Conservation (phyloP, 345 rosid species). For the Moricandia moricandioides region DNA sequence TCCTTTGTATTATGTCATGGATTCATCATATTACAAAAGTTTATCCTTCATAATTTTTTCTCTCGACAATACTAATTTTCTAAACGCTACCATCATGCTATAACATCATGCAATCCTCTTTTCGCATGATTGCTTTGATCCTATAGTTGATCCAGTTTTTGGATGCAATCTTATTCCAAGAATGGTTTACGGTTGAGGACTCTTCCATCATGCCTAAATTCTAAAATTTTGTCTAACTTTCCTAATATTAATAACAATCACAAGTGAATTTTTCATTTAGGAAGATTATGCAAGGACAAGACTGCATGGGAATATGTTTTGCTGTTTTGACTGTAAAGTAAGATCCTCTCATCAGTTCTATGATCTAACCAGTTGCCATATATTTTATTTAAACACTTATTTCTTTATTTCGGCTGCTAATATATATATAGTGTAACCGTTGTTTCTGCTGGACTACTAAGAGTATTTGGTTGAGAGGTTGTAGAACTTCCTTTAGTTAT, state of each 20-base stretch:
- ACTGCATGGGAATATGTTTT: conserved; percentile 83
- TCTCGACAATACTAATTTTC: background rate
- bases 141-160: conserved; percentile 63
- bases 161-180: conserved; percentile 55
- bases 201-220: background rate
- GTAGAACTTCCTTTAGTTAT: too few species aligned
- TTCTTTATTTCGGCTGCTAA: too few species aligned
- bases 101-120: conserved; percentile 11
- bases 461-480: too few species aligned
- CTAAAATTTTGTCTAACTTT: background rate
- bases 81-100: background rate
- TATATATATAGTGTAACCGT: too few species aligned
- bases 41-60: background rate
- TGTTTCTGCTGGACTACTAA: too few species aligned
- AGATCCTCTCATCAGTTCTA: conserved; percentile 22
- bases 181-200: too few species aligned
- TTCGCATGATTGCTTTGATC: conserved; percentile 77
- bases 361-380: background rate
- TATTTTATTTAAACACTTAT: too few species aligned
- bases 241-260: background rate
- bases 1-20: too few species aligned
- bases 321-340: conserved; percentile 80
- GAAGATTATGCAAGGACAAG: conserved; percentile 72
- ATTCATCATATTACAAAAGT: too few species aligned
- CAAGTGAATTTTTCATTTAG: conserved; percentile 35